Conservation (phyloP, 768 basidiomycete species). For the Termitomyces eurrhizus region DNA sequence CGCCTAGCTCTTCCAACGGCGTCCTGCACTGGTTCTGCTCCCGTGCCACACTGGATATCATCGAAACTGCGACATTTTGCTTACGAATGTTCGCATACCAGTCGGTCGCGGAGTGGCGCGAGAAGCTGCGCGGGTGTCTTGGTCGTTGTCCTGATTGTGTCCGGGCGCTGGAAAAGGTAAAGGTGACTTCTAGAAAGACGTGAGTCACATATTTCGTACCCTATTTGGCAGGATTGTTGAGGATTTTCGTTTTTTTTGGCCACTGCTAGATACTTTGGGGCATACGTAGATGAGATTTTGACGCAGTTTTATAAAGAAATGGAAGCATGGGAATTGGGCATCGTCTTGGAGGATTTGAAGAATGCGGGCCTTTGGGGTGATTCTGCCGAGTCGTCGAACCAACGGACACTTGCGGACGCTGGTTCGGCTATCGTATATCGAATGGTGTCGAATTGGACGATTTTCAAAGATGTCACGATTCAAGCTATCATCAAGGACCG, state of each 20-base stretch:
- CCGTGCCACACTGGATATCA: conserved; percentile 48
- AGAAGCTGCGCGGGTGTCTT: conserved; percentile 50
- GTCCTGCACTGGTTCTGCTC: conserved; percentile 81
- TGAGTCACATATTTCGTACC: conserved; percentile 36
- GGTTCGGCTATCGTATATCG: conserved; percentile 57
- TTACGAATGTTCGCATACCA: conserved; percentile 80
- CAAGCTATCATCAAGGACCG: conserved; percentile 33
- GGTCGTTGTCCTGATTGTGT: conserved; percentile 68
- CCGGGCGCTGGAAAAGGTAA: conserved; percentile 58
- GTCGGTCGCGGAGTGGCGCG: conserved; percentile 64
- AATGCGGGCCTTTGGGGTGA: conserved; percentile 22
- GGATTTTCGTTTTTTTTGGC: no score
- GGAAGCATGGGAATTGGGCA: conserved; percentile 59
- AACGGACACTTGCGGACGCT: conserved; percentile 31
- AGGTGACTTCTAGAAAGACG: conserved; percentile 64
- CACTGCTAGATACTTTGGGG: conserved; percentile 66
- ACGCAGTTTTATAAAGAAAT: conserved; percentile 58
- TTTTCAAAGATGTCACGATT: conserved; percentile 51
- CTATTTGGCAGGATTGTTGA: no score
- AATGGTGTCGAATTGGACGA: conserved; percentile 55
- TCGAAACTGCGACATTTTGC: conserved; percentile 75
- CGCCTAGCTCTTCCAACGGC: conserved; percentile 33
- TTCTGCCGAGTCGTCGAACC: conserved; percentile 12
- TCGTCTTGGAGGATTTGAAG: conserved; percentile 47
- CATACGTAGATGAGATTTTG: conserved; percentile 49